Conservation (phyloP, 192 early-diverging fungal genomes). For the Phlyctochytrium bullatum region DNA sequence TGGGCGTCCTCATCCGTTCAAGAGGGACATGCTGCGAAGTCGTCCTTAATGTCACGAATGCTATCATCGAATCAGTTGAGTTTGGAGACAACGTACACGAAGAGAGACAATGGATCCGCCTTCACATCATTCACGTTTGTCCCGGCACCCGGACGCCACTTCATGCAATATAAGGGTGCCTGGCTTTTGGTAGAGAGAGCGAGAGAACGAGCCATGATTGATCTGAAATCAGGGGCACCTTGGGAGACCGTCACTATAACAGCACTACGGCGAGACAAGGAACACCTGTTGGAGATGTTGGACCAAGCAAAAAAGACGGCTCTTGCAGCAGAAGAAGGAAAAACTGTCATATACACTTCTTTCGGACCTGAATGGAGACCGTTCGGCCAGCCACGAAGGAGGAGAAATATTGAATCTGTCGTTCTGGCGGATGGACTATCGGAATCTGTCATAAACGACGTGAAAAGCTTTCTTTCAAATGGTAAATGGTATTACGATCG, state of each 20-base stretch:
- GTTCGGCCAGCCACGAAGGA: conserved; percentile 86
- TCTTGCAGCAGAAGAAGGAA: conserved; percentile 86
- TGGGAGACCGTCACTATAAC: conserved; percentile 95
- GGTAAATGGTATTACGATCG: conserved; percentile 54
- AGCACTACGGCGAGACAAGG: conserved; percentile 77
- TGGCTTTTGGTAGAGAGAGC: conserved; percentile 68
- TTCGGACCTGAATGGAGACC: conserved; percentile 96
- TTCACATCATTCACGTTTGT: conserved; percentile 82
- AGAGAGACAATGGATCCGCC: conserved; percentile 88
- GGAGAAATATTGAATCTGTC: conserved; percentile 56
- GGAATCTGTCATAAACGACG: conserved; percentile 37
- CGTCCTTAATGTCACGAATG: neutral
- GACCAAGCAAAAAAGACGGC: conserved; percentile 79
- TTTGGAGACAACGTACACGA: conserved; percentile 60
- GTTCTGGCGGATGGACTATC: conserved; percentile 40
- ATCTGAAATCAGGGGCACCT: conserved; percentile 86
- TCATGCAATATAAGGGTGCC: conserved; percentile 71
- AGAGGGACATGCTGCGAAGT: neutral
- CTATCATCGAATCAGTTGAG: neutral
- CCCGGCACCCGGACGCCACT: conserved; percentile 89
- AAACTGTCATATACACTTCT: conserved; percentile 92
- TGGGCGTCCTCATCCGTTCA: conserved; percentile 56
- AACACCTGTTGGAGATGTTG: conserved; percentile 73
- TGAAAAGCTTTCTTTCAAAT: conserved; percentile 38
- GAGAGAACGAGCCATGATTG: conserved; percentile 43